Conservation (phyloP, 1,284 basidiomycete species). For the Psilocybe mexicana region DNA sequence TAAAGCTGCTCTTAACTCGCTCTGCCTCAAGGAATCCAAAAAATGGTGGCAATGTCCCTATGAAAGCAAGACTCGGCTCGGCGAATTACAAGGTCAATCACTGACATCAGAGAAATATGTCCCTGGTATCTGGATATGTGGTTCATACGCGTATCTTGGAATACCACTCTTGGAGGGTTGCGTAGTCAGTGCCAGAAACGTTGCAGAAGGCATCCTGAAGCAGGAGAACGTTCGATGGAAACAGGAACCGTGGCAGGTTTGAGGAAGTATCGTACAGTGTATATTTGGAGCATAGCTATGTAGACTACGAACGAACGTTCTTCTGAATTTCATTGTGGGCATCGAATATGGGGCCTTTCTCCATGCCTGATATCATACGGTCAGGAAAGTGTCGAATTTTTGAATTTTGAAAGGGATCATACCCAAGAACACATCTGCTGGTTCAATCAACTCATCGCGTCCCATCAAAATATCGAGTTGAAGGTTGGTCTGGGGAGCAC, state of each 20-base stretch:
- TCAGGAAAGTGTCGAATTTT: constrained; percentile 10
- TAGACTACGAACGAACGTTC: constrained; percentile 37
- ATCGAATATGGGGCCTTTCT: constrained; percentile 51
- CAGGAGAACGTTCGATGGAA: constrained; percentile 35
- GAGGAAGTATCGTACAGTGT: background rate
- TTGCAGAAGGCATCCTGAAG: constrained; percentile 48
- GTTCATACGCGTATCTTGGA: constrained; percentile 57
- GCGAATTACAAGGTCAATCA: constrained; percentile 53
- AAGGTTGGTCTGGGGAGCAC: constrained; percentile 70
- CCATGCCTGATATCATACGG: constrained; percentile 43
- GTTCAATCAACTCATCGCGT: constrained; percentile 79
- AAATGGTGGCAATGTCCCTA: constrained; percentile 42
- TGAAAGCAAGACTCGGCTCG: constrained; percentile 37
- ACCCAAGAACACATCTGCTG: constrained; percentile 76
- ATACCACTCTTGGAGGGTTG: constrained; percentile 69
- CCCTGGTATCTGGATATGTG: constrained; percentile 59
- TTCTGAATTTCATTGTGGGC: constrained; percentile 76
- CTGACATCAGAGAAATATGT: constrained; percentile 26
- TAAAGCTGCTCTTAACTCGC: constrained; percentile 47
- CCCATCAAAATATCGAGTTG: constrained; percentile 92
- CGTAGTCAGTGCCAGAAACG: constrained; percentile 57
- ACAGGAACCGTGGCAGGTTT: constrained; percentile 31
- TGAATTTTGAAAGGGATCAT: background rate
- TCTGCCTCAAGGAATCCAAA: constrained; percentile 39
- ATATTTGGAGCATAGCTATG: constrained; percentile 9